A percentile compares a stretch with the other conserved stretches of the same genome.
These are phyloP conservation scores for Fusarium ramigenum DNA, from an alignment of 2,329 filamentous ascomycete species.

Conservation along the genomic window DNA sequence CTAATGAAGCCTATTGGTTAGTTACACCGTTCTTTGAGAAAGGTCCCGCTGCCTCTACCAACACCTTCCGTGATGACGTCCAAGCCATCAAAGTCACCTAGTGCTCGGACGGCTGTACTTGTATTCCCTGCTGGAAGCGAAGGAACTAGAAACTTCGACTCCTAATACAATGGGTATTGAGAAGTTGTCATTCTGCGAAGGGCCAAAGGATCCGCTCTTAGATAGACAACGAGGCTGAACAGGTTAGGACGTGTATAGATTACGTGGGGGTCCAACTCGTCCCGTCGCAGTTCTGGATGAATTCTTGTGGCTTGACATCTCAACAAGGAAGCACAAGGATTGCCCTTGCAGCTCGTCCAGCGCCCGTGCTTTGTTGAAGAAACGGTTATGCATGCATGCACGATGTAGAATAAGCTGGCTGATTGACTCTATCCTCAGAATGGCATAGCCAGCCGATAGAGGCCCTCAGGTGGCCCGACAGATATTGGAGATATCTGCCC, in stretches of 20 bases:
- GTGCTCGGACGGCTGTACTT: neutral
- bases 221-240: neutral
- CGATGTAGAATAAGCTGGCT: neutral
- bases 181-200: slow-evolving; percentile 1
- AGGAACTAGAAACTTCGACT: neutral
- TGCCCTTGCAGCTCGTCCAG: neutral
- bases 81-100: neutral
- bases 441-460: neutral
- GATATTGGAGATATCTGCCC: neutral
- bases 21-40: neutral
- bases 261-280: neutral
- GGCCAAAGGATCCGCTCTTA: neutral
- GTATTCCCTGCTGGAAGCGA: neutral
- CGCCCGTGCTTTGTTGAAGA: neutral
- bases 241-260: neutral
- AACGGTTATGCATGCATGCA: neutral
- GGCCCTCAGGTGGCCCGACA: neutral
- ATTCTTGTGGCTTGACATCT: neutral
- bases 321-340: neutral
- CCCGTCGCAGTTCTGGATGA: neutral
- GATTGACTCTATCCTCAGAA: neutral
- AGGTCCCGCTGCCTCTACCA: neutral
- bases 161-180: neutral
- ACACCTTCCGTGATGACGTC: neutral
- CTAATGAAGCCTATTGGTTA: neutral